phyloP scores from a whole-genome alignment of 179 eudicot species.

The Gypsophila paniculata region DNA sequence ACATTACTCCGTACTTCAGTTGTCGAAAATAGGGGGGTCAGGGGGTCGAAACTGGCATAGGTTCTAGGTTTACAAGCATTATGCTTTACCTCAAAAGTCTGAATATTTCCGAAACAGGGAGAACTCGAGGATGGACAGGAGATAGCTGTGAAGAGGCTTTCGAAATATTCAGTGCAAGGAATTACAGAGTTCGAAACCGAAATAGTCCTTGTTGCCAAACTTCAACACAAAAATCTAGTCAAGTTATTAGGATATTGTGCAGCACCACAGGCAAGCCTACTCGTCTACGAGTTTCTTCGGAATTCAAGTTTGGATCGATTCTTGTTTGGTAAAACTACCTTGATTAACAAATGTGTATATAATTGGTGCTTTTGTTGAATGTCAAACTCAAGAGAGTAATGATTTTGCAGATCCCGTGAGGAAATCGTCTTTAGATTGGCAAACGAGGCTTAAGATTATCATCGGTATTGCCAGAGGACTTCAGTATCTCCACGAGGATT shows the following conservation, averaged over 20 bases:
- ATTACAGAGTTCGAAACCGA: constrained; percentile 22
- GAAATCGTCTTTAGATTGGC: constrained; percentile 34
- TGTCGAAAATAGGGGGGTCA: too few relatives aligned
- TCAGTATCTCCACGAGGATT: constrained; percentile 50
- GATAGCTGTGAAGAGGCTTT: constrained; percentile 30
- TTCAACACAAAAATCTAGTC: constrained; percentile 28
- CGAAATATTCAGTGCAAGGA: constrained; percentile 24
- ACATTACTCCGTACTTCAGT: too few relatives aligned
- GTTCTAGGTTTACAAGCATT: constrained; percentile 9
- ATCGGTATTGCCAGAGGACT: constrained; percentile 48
- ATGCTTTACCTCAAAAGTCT: too few relatives aligned
- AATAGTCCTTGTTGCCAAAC: constrained; percentile 21
- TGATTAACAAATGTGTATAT: background rate
- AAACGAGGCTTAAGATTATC: constrained; percentile 32
- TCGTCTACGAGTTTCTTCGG: constrained; percentile 25
- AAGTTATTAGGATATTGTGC: constrained; percentile 23
- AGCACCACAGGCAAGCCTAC: constrained; percentile 13
- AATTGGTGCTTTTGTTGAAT: background rate
- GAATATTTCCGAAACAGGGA: constrained; percentile 11
- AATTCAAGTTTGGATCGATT: constrained; percentile 23
- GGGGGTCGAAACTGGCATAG: background rate
- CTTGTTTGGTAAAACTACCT: constrained; percentile 18
- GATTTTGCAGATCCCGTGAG: constrained; percentile 20
- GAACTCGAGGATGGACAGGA: constrained; percentile 13
- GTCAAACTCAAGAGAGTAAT: background rate